A percentile compares a stretch with the other conserved stretches of the same genome.
Conservation (phyloP, 345 rosid genomes). For the Draba incana region DNA sequence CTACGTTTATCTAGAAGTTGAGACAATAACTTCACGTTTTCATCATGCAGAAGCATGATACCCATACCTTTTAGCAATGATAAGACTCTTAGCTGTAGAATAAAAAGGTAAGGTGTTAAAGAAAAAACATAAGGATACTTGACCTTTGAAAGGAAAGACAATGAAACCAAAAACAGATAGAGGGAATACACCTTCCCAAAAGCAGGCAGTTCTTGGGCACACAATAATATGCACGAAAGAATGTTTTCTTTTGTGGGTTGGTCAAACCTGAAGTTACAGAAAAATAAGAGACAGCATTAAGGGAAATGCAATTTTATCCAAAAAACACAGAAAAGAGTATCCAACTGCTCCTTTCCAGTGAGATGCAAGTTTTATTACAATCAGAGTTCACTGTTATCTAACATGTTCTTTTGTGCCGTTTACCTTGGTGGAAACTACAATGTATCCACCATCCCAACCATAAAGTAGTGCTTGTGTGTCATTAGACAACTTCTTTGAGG, state of each 20-base stretch:
- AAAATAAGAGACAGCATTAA: conserved; percentile 3
- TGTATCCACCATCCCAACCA: too few relatives aligned
- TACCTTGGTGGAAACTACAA: not conserved
- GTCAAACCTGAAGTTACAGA: conserved; percentile 63
- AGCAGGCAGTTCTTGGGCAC: conserved; percentile 59
- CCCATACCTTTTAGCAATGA: conserved; percentile 85
- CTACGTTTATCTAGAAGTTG: conserved; percentile 63
- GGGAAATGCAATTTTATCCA: conserved; percentile 6
- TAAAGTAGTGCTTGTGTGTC: conserved; percentile 7
- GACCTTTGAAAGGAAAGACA: conserved; percentile 11
- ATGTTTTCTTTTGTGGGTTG: conserved; percentile 65
- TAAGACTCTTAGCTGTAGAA: conserved; percentile 71
- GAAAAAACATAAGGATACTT: not conserved
- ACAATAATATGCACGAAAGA: conserved; percentile 55
- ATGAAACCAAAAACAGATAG: conserved; percentile 25
- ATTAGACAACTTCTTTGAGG: not conserved
- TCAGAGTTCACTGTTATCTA: not conserved
- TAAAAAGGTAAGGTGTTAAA: conserved; percentile 9
- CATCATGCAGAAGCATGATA: conserved; percentile 48
- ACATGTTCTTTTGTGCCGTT: not conserved
- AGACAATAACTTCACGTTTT: conserved; percentile 64
- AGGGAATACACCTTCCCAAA: conserved; percentile 68
- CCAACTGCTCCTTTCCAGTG: too few relatives aligned
- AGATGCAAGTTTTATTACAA: conserved; percentile 14
- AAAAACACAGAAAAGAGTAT: too few relatives aligned